A percentile compares a stretch with the other conserved stretches of the same genome.
phyloP scores from a whole-genome alignment of 192 early-diverging fungal species.

The Linnemannia exigua region DNA sequence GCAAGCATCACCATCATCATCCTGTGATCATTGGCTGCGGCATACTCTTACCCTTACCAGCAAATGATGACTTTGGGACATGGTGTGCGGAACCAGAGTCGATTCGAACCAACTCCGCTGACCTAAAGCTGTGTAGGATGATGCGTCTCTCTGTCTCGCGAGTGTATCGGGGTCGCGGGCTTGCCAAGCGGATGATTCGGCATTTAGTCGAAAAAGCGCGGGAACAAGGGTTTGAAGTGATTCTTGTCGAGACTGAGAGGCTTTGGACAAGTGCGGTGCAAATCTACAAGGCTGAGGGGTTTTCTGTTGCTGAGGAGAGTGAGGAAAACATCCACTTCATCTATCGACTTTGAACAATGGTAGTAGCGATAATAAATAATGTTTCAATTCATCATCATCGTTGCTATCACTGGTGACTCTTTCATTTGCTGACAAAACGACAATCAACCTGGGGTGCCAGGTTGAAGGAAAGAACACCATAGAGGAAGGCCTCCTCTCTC shows the following conservation, averaged over 20 bases:
- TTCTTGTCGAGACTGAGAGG: slow-evolving; percentile 40
- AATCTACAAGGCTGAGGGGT: slow-evolving; percentile 31
- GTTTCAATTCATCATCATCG: neutral
- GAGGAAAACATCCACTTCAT: slow-evolving; percentile 31
- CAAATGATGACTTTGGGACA: slow-evolving; percentile 35
- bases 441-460: neutral
- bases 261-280: slow-evolving; percentile 41
- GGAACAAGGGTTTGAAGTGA: slow-evolving; percentile 20
- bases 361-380: neutral
- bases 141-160: slow-evolving; percentile 36
- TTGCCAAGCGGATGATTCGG: slow-evolving; percentile 28
- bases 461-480: no score
- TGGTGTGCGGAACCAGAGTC: slow-evolving; percentile 30
- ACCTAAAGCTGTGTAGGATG: slow-evolving; percentile 31
- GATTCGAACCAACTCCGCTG: neutral
- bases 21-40: slow-evolving; percentile 28
- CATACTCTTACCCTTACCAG: slow-evolving; percentile 45
- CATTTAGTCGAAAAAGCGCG: slow-evolving; percentile 18
- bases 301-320: slow-evolving; percentile 17
- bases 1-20: neutral
- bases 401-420: neutral
- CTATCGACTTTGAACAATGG: slow-evolving; percentile 12
- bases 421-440: neutral
- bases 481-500: neutral
- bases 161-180: slow-evolving; percentile 34